Evolutionary conservation across 2,329 filamentous ascomycete genomes (phyloP), one percentile per base, ranked within the genome.

Genomic region (Scopulariopsis brevicaulis): DNA sequence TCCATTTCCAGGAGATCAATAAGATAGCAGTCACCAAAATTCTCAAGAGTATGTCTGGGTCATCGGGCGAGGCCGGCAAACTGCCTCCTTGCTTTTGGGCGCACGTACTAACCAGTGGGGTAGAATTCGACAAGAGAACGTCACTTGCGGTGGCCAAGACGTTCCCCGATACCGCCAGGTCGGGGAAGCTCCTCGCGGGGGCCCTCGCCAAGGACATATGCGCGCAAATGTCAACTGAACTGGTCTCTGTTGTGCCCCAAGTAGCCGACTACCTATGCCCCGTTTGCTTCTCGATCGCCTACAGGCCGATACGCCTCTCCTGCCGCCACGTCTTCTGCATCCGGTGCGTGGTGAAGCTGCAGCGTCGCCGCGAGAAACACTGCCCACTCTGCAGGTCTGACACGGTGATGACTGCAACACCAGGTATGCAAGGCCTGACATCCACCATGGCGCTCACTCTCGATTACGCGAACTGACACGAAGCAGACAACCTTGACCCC

Each of bases 1-100:
- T 96, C 62, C 85, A 86, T 60, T 96, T 95, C 64, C 89, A 92
- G 65, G 90, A 94, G 67, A 84, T 95, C 62, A 95, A 96, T 65
- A 82, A 83, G 62, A 80, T 80, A 34, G 90, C 90, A 1, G 83
- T 94, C 65, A 76, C 75, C 37, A 96, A 96, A 70, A 96, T 96
- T 56, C 72, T 96, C 57, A 96, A 96, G 70, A 96, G 86, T 87
- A 68, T 61, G 80, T 70, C 20, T 14, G 15, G 24, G 32, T 40
- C 37, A 10, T n/a, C 20, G 11, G 2, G 46, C 20, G 46, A 48
- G 14, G 18, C 37, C 37, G 14, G 37, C 12, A 12, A n/a, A n/a
- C 28, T 8, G 40, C 40, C 40, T 46, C 40, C 40, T 8, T 46
- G 14, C 40, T n/a, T n/a, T 2, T 2, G 22, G n/a, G 20, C 10